phyloP scores from a whole-genome alignment of 106 monocot genomes.

The Acanthochlamys bracteata region DNA sequence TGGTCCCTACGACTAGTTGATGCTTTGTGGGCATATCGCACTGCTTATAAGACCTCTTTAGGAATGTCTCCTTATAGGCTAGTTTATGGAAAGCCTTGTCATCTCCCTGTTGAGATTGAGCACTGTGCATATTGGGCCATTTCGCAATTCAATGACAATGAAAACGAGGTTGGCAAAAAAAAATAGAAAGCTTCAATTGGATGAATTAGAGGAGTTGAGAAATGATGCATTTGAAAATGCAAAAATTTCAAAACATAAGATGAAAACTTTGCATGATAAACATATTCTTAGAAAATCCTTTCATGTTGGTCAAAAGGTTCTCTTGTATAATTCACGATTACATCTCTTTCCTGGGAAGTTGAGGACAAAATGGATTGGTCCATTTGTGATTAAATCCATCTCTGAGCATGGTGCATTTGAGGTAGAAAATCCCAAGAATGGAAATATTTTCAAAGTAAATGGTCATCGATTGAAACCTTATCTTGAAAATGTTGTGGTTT shows the following conservation, averaged over 20 bases:
- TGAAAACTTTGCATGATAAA: background rate
- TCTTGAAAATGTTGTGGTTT: too few species aligned
- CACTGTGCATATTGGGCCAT: conserved; percentile 4
- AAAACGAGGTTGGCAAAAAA: too few species aligned
- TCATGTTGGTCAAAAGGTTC: too few species aligned
- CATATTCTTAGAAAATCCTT: background rate
- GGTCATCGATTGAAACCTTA: too few species aligned
- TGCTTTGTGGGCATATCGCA: conserved; percentile 8
- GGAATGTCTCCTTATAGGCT: conserved; percentile 1
- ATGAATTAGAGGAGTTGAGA: conserved; percentile 3
- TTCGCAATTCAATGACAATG: background rate
- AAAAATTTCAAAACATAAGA: background rate
- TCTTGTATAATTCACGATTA: background rate
- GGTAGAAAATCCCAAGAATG: too few species aligned
- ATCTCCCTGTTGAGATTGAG: conserved; percentile 2
- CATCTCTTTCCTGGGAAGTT: background rate
- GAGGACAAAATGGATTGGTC: background rate
- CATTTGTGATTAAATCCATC: background rate
- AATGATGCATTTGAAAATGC: background rate
- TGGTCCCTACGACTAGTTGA: background rate
- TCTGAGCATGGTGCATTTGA: background rate
- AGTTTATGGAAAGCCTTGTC: conserved; percentile 7
- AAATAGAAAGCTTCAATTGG: too few species aligned
- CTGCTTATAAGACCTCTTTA: background rate
- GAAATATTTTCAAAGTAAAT: too few species aligned